Conservation (phyloP, 306 rosid genomes). For the Cicer cuneatum region DNA sequence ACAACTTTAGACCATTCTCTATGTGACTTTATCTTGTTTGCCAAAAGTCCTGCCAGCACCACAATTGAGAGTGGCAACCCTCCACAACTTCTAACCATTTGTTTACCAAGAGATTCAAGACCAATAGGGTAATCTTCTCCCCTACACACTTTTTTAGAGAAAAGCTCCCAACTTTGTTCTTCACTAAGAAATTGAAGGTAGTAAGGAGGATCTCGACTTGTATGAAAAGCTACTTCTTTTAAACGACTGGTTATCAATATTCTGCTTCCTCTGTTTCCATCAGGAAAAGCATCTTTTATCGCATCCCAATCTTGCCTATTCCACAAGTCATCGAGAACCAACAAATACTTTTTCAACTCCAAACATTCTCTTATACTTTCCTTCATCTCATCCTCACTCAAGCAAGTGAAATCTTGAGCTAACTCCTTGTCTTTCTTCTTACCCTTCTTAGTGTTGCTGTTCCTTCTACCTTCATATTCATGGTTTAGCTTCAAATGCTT, state of each 20-base stretch:
- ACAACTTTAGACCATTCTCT: constrained; percentile 38
- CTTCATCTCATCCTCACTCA: constrained; percentile 10
- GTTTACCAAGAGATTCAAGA: constrained; percentile 11
- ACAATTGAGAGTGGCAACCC: constrained; percentile 41
- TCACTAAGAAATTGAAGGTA: not conserved
- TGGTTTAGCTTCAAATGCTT: not conserved
- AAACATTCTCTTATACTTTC: not conserved
- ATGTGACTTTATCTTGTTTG: constrained; percentile 33
- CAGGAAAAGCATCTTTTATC: constrained; percentile 16
- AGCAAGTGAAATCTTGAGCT: not conserved
- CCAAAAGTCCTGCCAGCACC: constrained; percentile 36
- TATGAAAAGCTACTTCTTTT: constrained; percentile 20
- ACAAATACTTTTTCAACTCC: not conserved
- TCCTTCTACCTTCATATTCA: not conserved
- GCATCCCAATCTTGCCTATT: constrained; percentile 26
- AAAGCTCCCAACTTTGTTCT: constrained; percentile 47
- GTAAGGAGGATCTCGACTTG: constrained; percentile 11
- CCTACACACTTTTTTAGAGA: constrained; percentile 32
- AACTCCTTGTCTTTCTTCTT: not conserved
- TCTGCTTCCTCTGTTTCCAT: constrained; percentile 26
- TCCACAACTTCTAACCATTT: constrained; percentile 31
- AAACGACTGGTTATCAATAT: constrained; percentile 41
- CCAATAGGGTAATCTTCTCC: constrained; percentile 26
- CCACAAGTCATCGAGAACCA: constrained; percentile 19
- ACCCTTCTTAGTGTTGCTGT: not conserved